A percentile compares a stretch with the other conserved stretches of the same genome.
Evolutionary conservation across 768 basidiomycete species (phyloP).

Genomic region (Rhodosporidiobolus odoratus): DNA sequence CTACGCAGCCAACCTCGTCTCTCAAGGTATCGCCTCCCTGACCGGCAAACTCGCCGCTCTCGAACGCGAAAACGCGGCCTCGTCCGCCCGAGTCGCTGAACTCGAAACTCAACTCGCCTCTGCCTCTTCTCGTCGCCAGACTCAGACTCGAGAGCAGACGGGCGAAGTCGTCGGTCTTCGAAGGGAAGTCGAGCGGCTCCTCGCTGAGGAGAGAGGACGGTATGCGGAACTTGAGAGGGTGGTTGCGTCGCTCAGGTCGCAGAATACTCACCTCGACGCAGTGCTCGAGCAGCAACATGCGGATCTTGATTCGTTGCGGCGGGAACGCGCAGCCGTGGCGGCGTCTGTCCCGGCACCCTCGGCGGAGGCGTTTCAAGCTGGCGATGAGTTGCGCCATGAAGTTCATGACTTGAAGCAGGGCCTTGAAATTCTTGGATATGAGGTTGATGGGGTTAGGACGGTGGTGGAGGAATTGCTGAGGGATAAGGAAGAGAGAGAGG

Average conservation of each 20-base stretch:
- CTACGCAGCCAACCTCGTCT: conserved; percentile 31
- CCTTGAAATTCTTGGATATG: conserved; percentile 72
- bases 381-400: conserved; percentile 49
- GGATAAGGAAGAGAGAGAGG: conserved; percentile 51
- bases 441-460: conserved; percentile 84
- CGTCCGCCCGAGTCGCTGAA: conserved; percentile 30
- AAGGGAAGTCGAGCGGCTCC: conserved; percentile 20
- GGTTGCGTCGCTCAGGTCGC: neutral
- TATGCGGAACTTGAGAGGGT: conserved; percentile 5
- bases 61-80: conserved; percentile 38
- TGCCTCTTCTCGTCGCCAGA: neutral
- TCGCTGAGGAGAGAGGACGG: conserved; percentile 9
- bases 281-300: neutral
- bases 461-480: conserved; percentile 68
- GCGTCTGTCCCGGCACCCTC: neutral
- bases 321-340: neutral
- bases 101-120: conserved; percentile 18
- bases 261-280: conserved; percentile 18
- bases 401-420: conserved; percentile 65
- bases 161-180: conserved; percentile 11
- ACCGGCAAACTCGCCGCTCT: conserved; percentile 16
- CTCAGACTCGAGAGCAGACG: neutral
- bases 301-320: neutral
- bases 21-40: conserved; percentile 20
- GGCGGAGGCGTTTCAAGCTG: neutral